These are phyloP conservation scores for Nicotiana sylvestris DNA, from an alignment of 257 asterid genomes.

Conservation along the genomic window DNA sequence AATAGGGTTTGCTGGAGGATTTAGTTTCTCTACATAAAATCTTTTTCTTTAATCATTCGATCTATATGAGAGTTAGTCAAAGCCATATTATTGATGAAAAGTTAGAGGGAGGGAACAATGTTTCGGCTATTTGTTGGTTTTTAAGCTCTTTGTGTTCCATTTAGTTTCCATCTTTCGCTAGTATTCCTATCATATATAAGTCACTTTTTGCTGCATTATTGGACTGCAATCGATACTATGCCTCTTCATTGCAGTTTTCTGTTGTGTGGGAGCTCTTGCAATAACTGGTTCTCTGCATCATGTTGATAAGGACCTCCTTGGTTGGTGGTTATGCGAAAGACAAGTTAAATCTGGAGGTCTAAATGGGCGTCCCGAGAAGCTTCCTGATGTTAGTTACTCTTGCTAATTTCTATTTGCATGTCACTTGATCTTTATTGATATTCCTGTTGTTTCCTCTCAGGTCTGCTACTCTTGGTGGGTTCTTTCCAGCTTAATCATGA, in stretches of 20 bases:
- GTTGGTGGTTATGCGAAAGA: conserved; percentile 97
- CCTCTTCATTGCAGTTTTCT: conserved; percentile 56
- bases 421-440: background rate
- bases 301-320: conserved; percentile 94
- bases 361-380: conserved; percentile 98
- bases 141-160: background rate
- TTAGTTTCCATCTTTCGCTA: background rate
- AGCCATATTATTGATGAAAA: background rate
- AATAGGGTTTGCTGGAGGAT: background rate
- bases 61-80: background rate
- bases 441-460: conserved; percentile 32
- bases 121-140: background rate
- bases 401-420: background rate
- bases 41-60: background rate
- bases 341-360: conserved; percentile 93
- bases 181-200: no score
- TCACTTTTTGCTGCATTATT: no score
- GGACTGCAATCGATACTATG: background rate
- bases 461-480: conserved; percentile 99
- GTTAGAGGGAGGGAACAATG: background rate
- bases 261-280: conserved; percentile 94
- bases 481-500: conserved; percentile 83
- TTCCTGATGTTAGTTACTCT: conserved; percentile 70
- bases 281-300: conserved; percentile 80
- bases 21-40: background rate